Evolutionary conservation across 306 rosid species (phyloP).

Genomic region (Lagenaria siceraria): DNA sequence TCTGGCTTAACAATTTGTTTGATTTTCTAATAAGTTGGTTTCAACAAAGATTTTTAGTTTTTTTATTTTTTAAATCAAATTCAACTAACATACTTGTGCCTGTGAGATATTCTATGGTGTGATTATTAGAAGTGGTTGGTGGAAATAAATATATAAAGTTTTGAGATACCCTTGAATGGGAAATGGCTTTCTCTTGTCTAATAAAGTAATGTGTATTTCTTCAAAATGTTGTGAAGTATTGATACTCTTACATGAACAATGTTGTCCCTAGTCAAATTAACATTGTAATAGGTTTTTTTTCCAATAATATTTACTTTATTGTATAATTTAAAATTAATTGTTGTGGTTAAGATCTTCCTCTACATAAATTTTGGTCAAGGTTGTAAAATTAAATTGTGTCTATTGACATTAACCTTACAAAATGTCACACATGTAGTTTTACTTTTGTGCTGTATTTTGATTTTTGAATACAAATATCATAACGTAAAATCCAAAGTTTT

Average conservation of each 20-base stretch:
- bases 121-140: not conserved
- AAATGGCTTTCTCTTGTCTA: not conserved
- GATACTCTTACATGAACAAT: not conserved
- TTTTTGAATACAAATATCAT: too few relatives aligned
- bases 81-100: not conserved
- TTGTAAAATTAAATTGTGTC: not conserved
- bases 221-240: not conserved
- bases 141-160: not conserved
- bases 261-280: not conserved
- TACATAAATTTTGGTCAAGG: not conserved
- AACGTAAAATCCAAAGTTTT: too few relatives aligned
- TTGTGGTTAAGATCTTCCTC: not conserved
- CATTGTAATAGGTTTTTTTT: not conserved
- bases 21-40: not conserved
- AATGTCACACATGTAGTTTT: too few relatives aligned
- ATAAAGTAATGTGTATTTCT: too few relatives aligned
- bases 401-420: not conserved
- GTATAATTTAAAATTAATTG: not conserved
- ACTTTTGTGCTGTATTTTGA: too few relatives aligned
- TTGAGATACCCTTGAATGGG: not conserved
- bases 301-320: not conserved
- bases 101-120: not conserved
- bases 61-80: not conserved
- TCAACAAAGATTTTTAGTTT: not conserved
- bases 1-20: not conserved